phyloP scores from a whole-genome alignment of 2,329 filamentous ascomycete species.

The Drechslerella coelobrocha region DNA sequence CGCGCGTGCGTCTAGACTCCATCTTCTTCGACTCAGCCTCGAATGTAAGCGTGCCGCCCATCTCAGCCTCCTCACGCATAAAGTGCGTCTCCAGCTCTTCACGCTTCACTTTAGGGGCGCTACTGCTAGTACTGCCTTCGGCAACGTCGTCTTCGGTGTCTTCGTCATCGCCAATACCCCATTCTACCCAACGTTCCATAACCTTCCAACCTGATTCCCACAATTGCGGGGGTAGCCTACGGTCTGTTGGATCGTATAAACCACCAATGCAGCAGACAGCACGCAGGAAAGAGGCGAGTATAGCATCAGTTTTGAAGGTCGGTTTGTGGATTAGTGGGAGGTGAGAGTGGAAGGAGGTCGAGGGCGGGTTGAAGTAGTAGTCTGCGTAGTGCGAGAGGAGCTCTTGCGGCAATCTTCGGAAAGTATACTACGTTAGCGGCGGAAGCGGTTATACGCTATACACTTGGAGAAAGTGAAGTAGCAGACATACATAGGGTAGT shows the following conservation, averaged over 20 bases:
- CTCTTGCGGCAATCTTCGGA: slow-evolving; percentile 52
- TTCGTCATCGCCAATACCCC: slow-evolving; percentile 51
- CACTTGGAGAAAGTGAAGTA: background rate
- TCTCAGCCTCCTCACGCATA: slow-evolving; percentile 38
- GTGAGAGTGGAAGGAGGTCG: slow-evolving; percentile 53
- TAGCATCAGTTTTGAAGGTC: slow-evolving; percentile 53
- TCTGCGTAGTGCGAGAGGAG: slow-evolving; percentile 54
- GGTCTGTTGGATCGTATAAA: slow-evolving; percentile 54
- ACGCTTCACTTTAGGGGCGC: slow-evolving; percentile 39
- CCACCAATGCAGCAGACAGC: slow-evolving; percentile 54
- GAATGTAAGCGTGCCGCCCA: slow-evolving; percentile 35
- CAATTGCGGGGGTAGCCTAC: slow-evolving; percentile 52
- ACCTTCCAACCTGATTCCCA: slow-evolving; percentile 55
- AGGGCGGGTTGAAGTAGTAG: slow-evolving; percentile 53
- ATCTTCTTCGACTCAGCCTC: slow-evolving; percentile 47
- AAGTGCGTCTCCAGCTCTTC: slow-evolving; percentile 39
- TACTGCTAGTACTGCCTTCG: slow-evolving; percentile 21
- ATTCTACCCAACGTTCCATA: slow-evolving; percentile 55
- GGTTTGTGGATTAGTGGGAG: slow-evolving; percentile 54
- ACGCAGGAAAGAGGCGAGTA: slow-evolving; percentile 54
- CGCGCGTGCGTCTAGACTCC: slow-evolving; percentile 39
- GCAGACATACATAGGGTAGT: slow-evolving; percentile 43
- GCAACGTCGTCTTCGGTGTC: slow-evolving; percentile 51
- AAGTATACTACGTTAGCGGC: background rate
- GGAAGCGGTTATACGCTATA: background rate